Conservation (phyloP, 495 filamentous ascomycete genomes). For the Neurospora pannonica region DNA sequence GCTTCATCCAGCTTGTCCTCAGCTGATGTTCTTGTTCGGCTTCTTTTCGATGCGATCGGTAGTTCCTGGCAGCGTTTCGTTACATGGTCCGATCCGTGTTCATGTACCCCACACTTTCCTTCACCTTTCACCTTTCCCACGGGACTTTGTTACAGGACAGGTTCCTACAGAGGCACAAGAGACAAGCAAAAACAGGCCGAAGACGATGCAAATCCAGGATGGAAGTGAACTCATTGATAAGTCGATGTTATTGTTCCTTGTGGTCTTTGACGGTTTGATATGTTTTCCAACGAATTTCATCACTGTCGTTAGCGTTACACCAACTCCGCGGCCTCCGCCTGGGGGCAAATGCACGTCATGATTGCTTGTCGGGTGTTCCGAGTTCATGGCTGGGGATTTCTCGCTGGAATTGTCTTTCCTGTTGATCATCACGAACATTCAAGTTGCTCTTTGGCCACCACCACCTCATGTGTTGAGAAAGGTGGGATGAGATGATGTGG, state of each 20-base stretch:
- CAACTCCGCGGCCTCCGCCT: neutral
- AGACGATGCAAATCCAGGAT: neutral
- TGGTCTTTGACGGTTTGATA: neutral
- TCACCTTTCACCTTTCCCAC: neutral
- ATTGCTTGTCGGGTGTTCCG: neutral
- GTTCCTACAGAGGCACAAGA: neutral
- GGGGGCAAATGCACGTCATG: neutral
- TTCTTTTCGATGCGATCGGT: neutral
- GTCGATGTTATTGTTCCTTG: neutral
- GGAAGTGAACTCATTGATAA: neutral
- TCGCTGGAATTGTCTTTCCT: neutral
- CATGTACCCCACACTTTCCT: neutral
- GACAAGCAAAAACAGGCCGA: neutral
- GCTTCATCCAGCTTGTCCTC: neutral
- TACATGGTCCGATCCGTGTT: neutral
- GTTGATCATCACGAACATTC: neutral
- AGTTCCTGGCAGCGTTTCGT: neutral
- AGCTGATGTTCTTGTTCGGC: neutral
- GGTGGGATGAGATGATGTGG: neutral
- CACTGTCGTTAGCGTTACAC: neutral
- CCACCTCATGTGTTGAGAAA: neutral
- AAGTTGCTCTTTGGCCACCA: neutral
- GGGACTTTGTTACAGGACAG: neutral
- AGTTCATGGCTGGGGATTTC: neutral
- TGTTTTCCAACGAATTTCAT: neutral